phyloP scores from a whole-genome alignment of 2,329 filamentous ascomycete species.

The Colletotrichum tofieldiae region DNA sequence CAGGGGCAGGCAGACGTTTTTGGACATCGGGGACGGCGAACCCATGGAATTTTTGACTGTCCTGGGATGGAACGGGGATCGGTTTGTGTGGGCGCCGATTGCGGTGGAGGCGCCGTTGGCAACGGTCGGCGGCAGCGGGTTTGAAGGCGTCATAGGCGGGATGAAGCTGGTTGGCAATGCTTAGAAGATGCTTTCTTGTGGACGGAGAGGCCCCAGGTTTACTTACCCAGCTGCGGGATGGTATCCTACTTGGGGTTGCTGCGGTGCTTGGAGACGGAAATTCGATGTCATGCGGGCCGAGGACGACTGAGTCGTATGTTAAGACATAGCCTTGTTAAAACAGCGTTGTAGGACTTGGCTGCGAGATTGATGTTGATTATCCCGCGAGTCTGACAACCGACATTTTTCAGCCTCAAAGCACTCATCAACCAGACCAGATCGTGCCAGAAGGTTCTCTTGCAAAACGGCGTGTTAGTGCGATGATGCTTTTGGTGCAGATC shows the following conservation, averaged over 20 bases:
- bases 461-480: not conserved
- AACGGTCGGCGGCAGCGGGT: conserved; percentile 32
- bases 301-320: conserved; percentile 22
- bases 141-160: conserved; percentile 36
- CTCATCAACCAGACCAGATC: not conserved
- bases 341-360: not conserved
- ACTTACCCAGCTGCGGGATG: not conserved
- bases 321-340: not conserved
- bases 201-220: not conserved
- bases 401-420: not conserved
- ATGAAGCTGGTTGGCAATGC: conserved; percentile 39
- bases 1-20: conserved; percentile 32
- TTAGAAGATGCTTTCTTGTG: not conserved
- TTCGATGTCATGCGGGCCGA: conserved; percentile 17
- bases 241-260: not conserved
- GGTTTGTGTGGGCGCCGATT: conserved; percentile 37
- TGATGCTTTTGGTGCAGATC: conserved; percentile 1
- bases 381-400: not conserved
- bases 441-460: conserved; percentile 29
- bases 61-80: conserved; percentile 36
- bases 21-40: conserved; percentile 33
- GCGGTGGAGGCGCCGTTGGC: conserved; percentile 40
- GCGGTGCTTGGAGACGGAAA: conserved; percentile 6
- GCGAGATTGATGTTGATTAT: not conserved
- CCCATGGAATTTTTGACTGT: conserved; percentile 41